Evolutionary conservation across 2,329 filamentous ascomycete species (phyloP).

Genomic region (Fusarium armeniacum): DNA sequence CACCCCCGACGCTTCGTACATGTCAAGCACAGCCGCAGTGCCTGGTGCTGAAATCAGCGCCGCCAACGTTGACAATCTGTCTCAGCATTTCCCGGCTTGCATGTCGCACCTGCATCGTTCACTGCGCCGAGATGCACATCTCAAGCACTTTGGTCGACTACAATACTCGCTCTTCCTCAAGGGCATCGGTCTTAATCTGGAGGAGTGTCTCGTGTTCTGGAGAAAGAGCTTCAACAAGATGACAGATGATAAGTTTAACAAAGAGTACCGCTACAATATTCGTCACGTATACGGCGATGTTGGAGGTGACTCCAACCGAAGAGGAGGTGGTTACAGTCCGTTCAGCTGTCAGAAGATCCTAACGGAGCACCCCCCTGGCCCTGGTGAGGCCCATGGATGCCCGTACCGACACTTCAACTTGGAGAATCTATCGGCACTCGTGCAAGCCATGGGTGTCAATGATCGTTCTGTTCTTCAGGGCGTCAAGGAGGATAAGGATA

Average conservation of each 20-base stretch:
- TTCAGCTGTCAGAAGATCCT: slow-evolving; percentile 97
- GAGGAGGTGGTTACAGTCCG: slow-evolving; percentile 88
- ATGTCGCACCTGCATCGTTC: slow-evolving; percentile 93
- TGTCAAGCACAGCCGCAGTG: slow-evolving; percentile 71
- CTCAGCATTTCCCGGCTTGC: slow-evolving; percentile 88
- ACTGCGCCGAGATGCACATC: slow-evolving; percentile 86
- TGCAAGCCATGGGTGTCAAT: slow-evolving; percentile 83
- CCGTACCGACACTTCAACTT: slow-evolving; percentile 92
- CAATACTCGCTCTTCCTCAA: slow-evolving; percentile 98
- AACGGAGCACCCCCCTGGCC: slow-evolving; percentile 86
- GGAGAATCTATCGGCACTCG: slow-evolving; percentile 84
- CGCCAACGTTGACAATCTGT: slow-evolving; percentile 82
- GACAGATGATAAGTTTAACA: slow-evolving; percentile 95
- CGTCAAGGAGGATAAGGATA: slow-evolving; percentile 90
- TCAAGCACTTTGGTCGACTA: slow-evolving; percentile 93
- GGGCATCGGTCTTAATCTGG: slow-evolving; percentile 90
- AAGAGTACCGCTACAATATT: slow-evolving; percentile 97
- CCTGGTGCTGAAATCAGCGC: slow-evolving; percentile 82
- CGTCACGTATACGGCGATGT: slow-evolving; percentile 97
- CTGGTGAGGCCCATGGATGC: slow-evolving; percentile 94
- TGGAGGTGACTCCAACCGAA: slow-evolving; percentile 88
- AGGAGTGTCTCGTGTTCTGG: slow-evolving; percentile 95
- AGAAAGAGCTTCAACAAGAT: slow-evolving; percentile 85
- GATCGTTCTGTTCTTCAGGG: slow-evolving; percentile 83
- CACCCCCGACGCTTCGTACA: slow-evolving; percentile 88